Evolutionary conservation across 345 rosid species (phyloP).

Genomic region (Bruguiera gymnorhiza): DNA sequence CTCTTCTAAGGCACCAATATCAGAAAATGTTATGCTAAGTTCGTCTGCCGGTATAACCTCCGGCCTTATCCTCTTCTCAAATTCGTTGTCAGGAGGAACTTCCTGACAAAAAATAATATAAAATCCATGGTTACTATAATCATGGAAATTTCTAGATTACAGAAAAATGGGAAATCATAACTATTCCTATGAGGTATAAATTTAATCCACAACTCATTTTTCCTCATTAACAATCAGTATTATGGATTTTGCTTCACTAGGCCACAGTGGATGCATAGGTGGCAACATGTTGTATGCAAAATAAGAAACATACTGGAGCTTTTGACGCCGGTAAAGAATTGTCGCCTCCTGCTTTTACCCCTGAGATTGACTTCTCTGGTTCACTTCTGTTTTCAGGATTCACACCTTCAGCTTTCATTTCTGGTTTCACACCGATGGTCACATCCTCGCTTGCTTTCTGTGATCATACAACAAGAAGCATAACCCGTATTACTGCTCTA

Average conservation of each 20-base stretch:
- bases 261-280: not conserved
- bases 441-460: constrained; percentile 42
- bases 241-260: not conserved
- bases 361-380: constrained; percentile 36
- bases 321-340: constrained; percentile 32
- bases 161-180: too few relatives aligned
- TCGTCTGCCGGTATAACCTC: constrained; percentile 89
- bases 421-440: constrained; percentile 34
- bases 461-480: constrained; percentile 9
- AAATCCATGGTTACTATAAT: too few relatives aligned
- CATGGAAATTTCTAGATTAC: too few relatives aligned
- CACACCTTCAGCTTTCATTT: constrained; percentile 30
- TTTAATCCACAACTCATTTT: too few relatives aligned
- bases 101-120: constrained; percentile 38
- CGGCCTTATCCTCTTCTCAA: constrained; percentile 93
- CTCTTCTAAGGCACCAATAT: constrained; percentile 87
- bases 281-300: not conserved
- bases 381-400: constrained; percentile 44
- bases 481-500: not conserved
- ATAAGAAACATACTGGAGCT: constrained; percentile 40
- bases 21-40: constrained; percentile 64
- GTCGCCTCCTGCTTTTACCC: constrained; percentile 40
- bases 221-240: too few relatives aligned
- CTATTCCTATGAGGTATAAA: too few relatives aligned
- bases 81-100: constrained; percentile 81